These are phyloP conservation scores for Lichtheimia hyalospora DNA, from an alignment of 371 early-diverging fungal genomes.

Conservation along the genomic window DNA sequence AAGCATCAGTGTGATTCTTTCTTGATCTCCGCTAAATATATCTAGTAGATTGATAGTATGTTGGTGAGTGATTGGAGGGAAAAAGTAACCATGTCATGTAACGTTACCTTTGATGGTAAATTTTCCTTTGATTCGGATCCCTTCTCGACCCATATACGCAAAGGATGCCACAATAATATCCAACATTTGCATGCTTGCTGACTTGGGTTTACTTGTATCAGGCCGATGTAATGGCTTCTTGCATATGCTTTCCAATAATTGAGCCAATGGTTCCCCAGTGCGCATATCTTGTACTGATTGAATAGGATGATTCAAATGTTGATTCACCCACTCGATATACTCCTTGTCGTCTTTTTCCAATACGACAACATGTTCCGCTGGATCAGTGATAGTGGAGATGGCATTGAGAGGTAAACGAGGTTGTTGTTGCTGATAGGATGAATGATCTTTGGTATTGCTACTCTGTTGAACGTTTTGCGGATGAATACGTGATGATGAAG, in stretches of 20 bases:
- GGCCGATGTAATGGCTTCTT: conserved; percentile 43
- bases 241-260: conserved; percentile 48
- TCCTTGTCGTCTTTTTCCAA: conserved; percentile 6
- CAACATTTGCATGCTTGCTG: conserved; percentile 34
- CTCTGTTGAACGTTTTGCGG: neutral
- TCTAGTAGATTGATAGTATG: conserved; percentile 23
- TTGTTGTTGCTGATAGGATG: neutral
- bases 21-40: conserved; percentile 56
- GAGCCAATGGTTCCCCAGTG: conserved; percentile 48
- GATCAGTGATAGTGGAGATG: neutral
- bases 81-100: neutral
- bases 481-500: neutral
- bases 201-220: neutral
- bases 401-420: neutral
- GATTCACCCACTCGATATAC: conserved; percentile 59
- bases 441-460: neutral
- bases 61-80: neutral
- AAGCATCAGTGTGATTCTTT: conserved; percentile 52
- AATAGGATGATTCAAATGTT: conserved; percentile 28
- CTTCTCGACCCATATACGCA: conserved; percentile 61
- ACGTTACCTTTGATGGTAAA: conserved; percentile 54
- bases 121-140: conserved; percentile 47
- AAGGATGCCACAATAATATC: conserved; percentile 57
- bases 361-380: neutral
- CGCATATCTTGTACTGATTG: conserved; percentile 20